Base-by-base conservation (phyloP, 352 stramenopile species). In the Peronospora farinosa region DNA sequence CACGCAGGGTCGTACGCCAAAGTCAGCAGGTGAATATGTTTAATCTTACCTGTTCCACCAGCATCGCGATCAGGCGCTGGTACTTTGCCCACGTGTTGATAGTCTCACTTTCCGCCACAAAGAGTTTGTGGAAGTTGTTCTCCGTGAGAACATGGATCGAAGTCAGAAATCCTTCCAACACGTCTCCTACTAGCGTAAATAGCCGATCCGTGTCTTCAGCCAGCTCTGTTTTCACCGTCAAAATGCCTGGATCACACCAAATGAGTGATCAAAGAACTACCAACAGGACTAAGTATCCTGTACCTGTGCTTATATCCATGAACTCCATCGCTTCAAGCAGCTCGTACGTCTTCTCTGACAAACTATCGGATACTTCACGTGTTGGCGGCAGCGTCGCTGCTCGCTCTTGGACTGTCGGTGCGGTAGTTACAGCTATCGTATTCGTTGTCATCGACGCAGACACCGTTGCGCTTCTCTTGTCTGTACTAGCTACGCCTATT, bases 291-390 rank as follows among this genome's bases (percentile, higher is more conserved):
- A 16, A 31, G 2, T 7, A 3, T 11, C 51, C 3, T 46, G 9
- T 57, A 76, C 78, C 78, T 35, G 82, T 92, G 48, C 75, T 74
- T 42, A 92, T 82, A 57, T 92, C 78, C 82, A 92, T 90, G 44
- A 92, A 92, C 57, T 92, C 82, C 82, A 92, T 92, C 10, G 78
- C 82, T 60, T 92, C 82, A 27, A 92, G 72, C 42, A 92, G 63
- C 54, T 90, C 82, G 42, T 90, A 92, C 21, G 78, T 84, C 39
- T 84, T 82, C 46, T 92, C 81, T 2, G 50, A 52, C 15, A 60
- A 60, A 0, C 38, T 57, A 15, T 73, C 57, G 19, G 42, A 39
- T 16, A 12, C 51, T 52, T 54, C 41, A 50, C 46, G 62, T 16
- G 39, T 40, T 3, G 40, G 37, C 5, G 54, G 28, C 13, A 43